Evolutionary conservation across 108 stramenopile species (phyloP).

Genomic region (Nitzschia sp.): DNA sequence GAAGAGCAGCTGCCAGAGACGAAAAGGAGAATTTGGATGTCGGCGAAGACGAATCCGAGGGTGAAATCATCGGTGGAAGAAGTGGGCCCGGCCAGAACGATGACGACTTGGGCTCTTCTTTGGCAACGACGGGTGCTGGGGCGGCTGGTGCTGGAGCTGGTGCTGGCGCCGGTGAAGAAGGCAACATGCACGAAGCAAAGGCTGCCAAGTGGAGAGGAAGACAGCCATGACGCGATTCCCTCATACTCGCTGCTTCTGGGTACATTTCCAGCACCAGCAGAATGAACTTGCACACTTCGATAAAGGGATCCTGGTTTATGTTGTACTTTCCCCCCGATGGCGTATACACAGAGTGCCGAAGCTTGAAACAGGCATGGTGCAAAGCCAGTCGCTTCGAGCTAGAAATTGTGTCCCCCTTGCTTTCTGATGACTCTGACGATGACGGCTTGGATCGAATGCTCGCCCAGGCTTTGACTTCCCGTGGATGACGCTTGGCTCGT

Average conservation of each 20-base stretch:
- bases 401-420: constrained; percentile 30
- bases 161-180: neutral
- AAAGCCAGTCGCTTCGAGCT: constrained; percentile 81
- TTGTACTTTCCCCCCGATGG: neutral
- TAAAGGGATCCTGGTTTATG: constrained; percentile 60
- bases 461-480: constrained; percentile 60
- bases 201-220: constrained; percentile 84
- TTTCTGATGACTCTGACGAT: constrained; percentile 1
- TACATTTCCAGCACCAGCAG: constrained; percentile 62
- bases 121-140: constrained; percentile 10
- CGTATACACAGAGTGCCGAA: constrained; percentile 41
- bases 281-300: constrained; percentile 81
- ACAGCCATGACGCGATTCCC: constrained; percentile 89
- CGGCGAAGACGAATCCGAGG: constrained; percentile 1
- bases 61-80: neutral
- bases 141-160: neutral
- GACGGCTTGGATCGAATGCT: constrained; percentile 48
- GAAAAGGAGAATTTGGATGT: constrained; percentile 12
- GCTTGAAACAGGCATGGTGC: constrained; percentile 88
- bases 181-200: constrained; percentile 71
- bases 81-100: neutral
- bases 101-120: neutral
- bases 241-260: constrained; percentile 74
- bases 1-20: neutral
- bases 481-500: constrained; percentile 47